Conservation (phyloP, 2,329 filamentous ascomycete genomes). For the Aspergillus melleus region DNA sequence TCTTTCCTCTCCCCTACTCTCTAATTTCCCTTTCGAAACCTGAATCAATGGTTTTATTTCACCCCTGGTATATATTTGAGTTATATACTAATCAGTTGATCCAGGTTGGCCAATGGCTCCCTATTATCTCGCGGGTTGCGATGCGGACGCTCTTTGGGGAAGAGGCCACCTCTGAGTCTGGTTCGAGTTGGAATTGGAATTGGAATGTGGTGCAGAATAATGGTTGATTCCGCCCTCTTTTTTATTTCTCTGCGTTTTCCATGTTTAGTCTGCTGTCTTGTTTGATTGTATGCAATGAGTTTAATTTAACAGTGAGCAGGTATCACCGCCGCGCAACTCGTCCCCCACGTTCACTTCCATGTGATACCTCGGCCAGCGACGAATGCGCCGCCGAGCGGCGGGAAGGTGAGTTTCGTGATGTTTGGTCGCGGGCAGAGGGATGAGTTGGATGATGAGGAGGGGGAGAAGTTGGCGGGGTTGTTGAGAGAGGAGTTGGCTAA, state of each 20-base stretch:
- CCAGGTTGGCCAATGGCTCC: slow-evolving; percentile 48
- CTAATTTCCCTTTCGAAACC: too few species aligned
- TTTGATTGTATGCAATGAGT: background rate
- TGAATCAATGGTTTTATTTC: too few species aligned
- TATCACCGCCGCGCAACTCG: slow-evolving; percentile 83
- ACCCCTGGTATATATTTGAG: too few species aligned
- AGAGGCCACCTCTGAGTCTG: slow-evolving; percentile 13
- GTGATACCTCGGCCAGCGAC: slow-evolving; percentile 75
- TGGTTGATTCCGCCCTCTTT: slow-evolving; percentile 47
- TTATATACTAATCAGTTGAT: background rate
- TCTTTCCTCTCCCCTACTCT: too few species aligned
- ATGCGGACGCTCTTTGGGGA: slow-evolving; percentile 64
- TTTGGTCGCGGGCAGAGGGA: slow-evolving; percentile 50
- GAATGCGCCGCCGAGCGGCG: slow-evolving; percentile 20
- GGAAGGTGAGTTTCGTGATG: slow-evolving; percentile 41
- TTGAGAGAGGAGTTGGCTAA: slow-evolving; percentile 40
- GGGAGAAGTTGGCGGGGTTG: slow-evolving; percentile 34
- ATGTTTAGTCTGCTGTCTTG: background rate
- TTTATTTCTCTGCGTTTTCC: background rate
- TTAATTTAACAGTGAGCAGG: slow-evolving; percentile 46
- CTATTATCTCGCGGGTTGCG: slow-evolving; percentile 64
- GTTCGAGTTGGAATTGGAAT: slow-evolving; percentile 73
- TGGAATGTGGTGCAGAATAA: slow-evolving; percentile 99
- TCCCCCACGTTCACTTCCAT: slow-evolving; percentile 93
- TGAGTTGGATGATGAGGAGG: slow-evolving; percentile 50